Base-by-base conservation (phyloP, 352 stramenopile species). In the Achlya hypogyna region DNA sequence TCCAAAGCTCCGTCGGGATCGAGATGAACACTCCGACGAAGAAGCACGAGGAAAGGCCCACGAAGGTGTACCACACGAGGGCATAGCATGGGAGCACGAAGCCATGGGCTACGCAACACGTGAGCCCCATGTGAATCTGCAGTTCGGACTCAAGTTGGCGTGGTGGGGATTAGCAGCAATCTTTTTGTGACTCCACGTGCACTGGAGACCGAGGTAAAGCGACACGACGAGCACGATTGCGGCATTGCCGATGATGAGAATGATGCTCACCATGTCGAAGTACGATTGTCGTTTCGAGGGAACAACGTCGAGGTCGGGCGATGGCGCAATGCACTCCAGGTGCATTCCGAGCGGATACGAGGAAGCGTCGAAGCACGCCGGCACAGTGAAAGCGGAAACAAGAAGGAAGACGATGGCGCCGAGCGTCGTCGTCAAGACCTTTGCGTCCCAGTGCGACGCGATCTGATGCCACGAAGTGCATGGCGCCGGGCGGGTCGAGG, bases 41-140 rank as follows among this genome's bases (percentile, higher is more conserved):
- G 12, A 56, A 56, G 31, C 49, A 22, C 49, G 43, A 8, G 9
- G 81, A 82, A 5, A 95, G 62, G 0, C 77, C 69, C 5, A 77
- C 74, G 53, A 95, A 88, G 10, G 73, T 88, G 69, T 95, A 95
- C 86, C 82, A 95, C 22, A 95, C 86, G 25, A 77, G 69, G 69
- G 91, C 86, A 49, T 91, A 95, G 62, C 86, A 93, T 6, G 86
- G 86, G n/a, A 95, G 71, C 81, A 95, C 91, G 63, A 95, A 95
- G 1, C 79, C 82, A 58, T 83, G 87, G 18, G 83, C 67, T 70
- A 65, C 4, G 23, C 28, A 28, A 58, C 12, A n/a, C 12, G 52
- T n/a, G 58, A 32, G 12, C 28, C 10, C 20, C 38, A 62, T 62
- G 53, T 16, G 47, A 0, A 62, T 16, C n/a, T 40, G 56, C n/a